Evolutionary conservation across 2,329 filamentous ascomycete genomes (phyloP), one percentile per base, ranked within the genome.

Genomic region (Trichoderma sp.): DNA sequence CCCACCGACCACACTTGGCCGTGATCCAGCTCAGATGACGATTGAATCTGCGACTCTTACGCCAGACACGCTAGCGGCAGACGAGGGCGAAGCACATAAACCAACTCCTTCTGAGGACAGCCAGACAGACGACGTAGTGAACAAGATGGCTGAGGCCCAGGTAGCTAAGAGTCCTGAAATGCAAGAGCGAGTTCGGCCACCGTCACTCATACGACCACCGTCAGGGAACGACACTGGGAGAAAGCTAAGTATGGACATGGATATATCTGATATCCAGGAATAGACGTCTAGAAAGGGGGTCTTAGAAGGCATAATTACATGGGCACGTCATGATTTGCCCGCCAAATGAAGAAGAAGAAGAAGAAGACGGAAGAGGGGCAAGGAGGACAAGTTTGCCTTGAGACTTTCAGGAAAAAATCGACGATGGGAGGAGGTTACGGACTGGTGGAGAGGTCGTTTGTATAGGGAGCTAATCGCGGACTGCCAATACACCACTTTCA

Each of bases 121-220:
- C 18, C 51, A 71, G 39, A 32, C 30, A 15, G 39, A 43, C 11
- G 62, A 62, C 9, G 65, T 24, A 36, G 65, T 24, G 58, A 64
- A 4, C n/a, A 24, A 39, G 30, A 9, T 43, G 64, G 39, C 28
- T 18, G 47, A 47, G 21, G 39, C 32, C 9, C 34, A 75, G n/a
- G 72, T 75, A 39, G 71, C 63, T 26, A 77, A 76, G 26, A 75
- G 66, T 56, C 84, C 84, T 0, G 84, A 86, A 74, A 86, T 86
- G 84, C 82, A 84, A 74, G 83, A 86, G 73, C 80, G 82, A 34
- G 73, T 74, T 43, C 74, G 76, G n/a, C 76, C 76, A 9, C 76
- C 77, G 12, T 68, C 77, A 14, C 77, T 81, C 11, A 75, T 80
- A 68, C 60, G 74, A 3, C 32, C 74, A 15, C 71, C 73, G 30